A percentile compares a stretch with the other conserved stretches of the same genome.
Evolutionary conservation across 2,329 filamentous ascomycete genomes (phyloP).

Genomic region (Trichoderma arundinaceum): DNA sequence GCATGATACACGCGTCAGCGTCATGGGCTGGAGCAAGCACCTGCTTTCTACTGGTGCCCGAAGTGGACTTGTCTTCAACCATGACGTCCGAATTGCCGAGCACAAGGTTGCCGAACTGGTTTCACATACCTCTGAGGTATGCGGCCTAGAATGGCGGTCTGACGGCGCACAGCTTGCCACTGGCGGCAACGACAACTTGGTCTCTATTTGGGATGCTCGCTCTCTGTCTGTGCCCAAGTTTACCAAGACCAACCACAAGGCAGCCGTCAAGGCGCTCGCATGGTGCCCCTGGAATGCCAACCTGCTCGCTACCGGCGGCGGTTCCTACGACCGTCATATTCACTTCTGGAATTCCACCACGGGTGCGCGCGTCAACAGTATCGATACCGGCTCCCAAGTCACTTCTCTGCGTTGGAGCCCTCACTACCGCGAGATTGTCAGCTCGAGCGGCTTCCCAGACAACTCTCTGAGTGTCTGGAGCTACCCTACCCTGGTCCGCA

Average conservation of each 20-base stretch:
- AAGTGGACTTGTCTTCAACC: conserved; percentile 95
- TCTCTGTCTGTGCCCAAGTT: conserved; percentile 94
- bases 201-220: conserved; percentile 98
- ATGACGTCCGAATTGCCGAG: conserved; percentile 95
- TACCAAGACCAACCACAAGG: conserved; percentile 99
- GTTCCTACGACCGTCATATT: conserved; percentile 95
- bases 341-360: conserved; percentile 99
- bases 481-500: conserved; percentile 95
- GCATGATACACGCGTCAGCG: conserved; percentile 93
- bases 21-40: conserved; percentile 99
- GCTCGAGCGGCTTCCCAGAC: conserved; percentile 97
- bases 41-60: conserved; percentile 92
- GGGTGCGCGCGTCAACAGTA: conserved; percentile 96
- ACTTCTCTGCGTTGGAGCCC: conserved; percentile 96
- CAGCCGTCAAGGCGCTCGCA: conserved; percentile 94
- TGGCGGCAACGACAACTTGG: conserved; percentile 97
- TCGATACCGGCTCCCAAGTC: conserved; percentile 97
- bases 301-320: conserved; percentile 93
- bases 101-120: conserved; percentile 98
- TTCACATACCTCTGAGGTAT: conserved; percentile 97
- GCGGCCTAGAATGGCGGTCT: conserved; percentile 95
- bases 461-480: conserved; percentile 99
- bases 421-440: conserved; percentile 96
- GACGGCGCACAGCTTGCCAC: conserved; percentile 97
- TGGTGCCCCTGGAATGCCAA: conserved; percentile 99